Evolutionary conservation across 345 rosid genomes (phyloP).

Genomic region (Eucalyptus marginata): DNA sequence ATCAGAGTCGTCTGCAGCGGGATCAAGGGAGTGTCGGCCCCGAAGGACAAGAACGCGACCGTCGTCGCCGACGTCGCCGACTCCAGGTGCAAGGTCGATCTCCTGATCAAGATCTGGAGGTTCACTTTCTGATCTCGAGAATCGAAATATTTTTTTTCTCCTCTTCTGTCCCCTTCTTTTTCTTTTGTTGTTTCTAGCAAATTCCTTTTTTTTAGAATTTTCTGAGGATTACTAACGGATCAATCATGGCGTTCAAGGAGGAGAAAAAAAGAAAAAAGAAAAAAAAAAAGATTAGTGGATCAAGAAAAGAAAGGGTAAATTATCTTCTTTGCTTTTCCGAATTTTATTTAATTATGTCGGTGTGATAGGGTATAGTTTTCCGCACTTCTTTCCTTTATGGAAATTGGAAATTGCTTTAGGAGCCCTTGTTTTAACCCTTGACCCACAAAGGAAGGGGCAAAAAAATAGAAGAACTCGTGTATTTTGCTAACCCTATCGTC

Average conservation of each 20-base stretch:
- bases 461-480: background rate
- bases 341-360: background rate
- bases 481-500: background rate
- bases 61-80: slow-evolving; percentile 44
- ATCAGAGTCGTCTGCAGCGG: slow-evolving; percentile 68
- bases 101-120: slow-evolving; percentile 86
- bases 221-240: background rate
- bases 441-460: background rate
- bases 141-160: background rate
- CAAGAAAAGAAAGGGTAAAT: background rate
- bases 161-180: background rate
- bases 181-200: background rate
- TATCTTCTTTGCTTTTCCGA: background rate
- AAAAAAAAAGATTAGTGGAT: background rate
- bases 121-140: slow-evolving; percentile 35
- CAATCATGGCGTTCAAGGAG: background rate
- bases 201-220: background rate
- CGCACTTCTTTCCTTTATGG: background rate
- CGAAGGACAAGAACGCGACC: slow-evolving; percentile 61
- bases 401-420: background rate
- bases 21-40: slow-evolving; percentile 40
- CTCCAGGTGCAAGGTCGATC: slow-evolving; percentile 73
- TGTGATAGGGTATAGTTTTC: background rate
- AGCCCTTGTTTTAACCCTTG: background rate
- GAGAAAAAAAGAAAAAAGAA: background rate